Base-by-base conservation (phyloP, 169 alveolate species). In the Cryptosporidium sp. region DNA sequence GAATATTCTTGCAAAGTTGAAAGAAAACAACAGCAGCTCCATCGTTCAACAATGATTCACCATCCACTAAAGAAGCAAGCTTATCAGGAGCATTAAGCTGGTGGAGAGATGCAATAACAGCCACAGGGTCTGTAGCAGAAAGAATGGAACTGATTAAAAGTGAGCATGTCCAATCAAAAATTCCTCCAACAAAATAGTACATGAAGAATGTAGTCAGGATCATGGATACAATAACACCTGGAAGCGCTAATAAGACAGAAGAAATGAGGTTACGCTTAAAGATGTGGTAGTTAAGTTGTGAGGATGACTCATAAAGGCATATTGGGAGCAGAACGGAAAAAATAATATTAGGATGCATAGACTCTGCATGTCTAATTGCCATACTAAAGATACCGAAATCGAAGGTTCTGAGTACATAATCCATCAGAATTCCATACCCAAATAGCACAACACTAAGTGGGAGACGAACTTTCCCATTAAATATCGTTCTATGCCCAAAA, bases 51-150 rank as follows among this genome's bases (percentile, higher is more conserved):
- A 92, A 23, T n/a, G 91, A 62, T 52, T 92, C 94, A 8, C 94
- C 94, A 89, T 92, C 94, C 35, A 92, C 92, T 35, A 92, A 37
- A 21, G 93, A 89, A 4, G 94, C 84, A n/a, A 92, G 71, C 23
- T 91, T 75, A 48, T 91, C 86, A 6, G 93, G 91, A 16, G 94
- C 94, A 26, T 92, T 92, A 9, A 92, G 71, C 58, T 89, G 92
- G 55, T 87, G 92, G 18, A 92, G 67, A 39, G 92, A 85, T 7
- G 94, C 93, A 10, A 92, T 92, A 7, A 92, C 94, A n/a, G 94
- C 94, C 1, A 92, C 94, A 50, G 94, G 94, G 39, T 92, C 94
- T 14, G 94, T 92, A 16, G 94, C 94, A 8, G 94, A 92, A 35
- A 92, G 70, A 33, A 92, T 48, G 31, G 93, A 87, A 18, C 94